A percentile compares a stretch with the other conserved stretches of the same genome.
Evolutionary conservation across 129 eudicot species (phyloP).

Genomic region (Artemisia argyi): DNA sequence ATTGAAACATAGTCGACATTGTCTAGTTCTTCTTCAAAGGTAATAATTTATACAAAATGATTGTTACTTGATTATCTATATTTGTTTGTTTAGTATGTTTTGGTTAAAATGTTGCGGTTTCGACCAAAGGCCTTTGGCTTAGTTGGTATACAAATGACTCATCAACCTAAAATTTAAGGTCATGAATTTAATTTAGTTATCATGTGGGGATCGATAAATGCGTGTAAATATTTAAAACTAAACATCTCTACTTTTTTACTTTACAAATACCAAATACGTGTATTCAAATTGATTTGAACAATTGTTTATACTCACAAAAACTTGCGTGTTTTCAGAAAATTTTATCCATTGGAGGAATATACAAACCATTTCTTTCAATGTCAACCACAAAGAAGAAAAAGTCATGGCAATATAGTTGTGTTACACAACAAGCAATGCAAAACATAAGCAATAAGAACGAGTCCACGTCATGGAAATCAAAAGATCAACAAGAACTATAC

Average conservation of each 20-base stretch:
- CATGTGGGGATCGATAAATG: too few species aligned
- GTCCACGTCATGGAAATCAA: conserved; percentile 46
- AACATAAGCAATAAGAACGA: not conserved
- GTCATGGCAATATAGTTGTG: conserved; percentile 8
- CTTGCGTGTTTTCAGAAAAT: too few species aligned
- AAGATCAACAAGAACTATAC: conserved; percentile 42
- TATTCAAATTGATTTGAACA: not conserved
- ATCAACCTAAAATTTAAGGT: too few species aligned
- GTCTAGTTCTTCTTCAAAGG: conserved; percentile 1
- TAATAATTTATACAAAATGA: not conserved
- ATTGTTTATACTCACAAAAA: too few species aligned
- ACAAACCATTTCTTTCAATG: too few species aligned
- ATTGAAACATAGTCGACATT: not conserved
- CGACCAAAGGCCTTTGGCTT: too few species aligned
- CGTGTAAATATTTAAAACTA: too few species aligned
- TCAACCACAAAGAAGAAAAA: conserved; percentile 2
- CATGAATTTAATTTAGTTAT: too few species aligned
- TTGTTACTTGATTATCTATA: not conserved
- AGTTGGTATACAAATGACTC: too few species aligned
- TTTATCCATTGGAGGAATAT: too few species aligned
- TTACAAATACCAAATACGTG: too few species aligned
- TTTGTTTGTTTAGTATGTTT: not conserved
- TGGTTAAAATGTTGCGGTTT: conserved; percentile 12
- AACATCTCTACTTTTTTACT: too few species aligned
- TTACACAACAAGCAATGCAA: not conserved